A percentile compares a stretch with the other conserved stretches of the same genome.
Evolutionary conservation across 352 stramenopile species (phyloP).

Genomic region (Globisporangium nunn): DNA sequence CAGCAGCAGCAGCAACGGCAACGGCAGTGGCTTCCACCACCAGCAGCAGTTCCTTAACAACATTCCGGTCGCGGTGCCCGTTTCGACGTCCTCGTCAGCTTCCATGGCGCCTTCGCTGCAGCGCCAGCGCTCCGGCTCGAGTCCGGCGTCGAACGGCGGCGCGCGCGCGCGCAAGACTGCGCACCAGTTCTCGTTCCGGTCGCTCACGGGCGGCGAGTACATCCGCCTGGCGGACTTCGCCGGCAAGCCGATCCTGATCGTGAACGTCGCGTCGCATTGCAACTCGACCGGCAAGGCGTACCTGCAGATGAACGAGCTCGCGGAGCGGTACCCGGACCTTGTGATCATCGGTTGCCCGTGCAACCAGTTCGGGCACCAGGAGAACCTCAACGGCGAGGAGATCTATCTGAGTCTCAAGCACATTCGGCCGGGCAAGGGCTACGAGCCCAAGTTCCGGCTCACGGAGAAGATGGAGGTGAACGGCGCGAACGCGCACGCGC

Average conservation of each 20-base stretch:
- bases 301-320: conserved; percentile 62
- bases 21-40: conserved; percentile 7
- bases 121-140: conserved; percentile 15
- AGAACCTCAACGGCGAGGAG: conserved; percentile 75
- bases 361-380: conserved; percentile 80
- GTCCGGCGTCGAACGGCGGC: conserved; percentile 1
- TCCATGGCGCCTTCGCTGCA: conserved; percentile 23
- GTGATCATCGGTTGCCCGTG: conserved; percentile 71
- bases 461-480: conserved; percentile 82
- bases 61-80: conserved; percentile 48
- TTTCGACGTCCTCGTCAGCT: conserved; percentile 15
- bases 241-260: conserved; percentile 57
- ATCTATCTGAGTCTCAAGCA: conserved; percentile 69
- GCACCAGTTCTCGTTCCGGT: conserved; percentile 74
- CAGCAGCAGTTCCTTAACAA: conserved; percentile 44
- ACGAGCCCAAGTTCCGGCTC: conserved; percentile 58
- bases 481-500: conserved; percentile 63
- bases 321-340: conserved; percentile 49
- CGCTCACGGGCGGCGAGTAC: conserved; percentile 47
- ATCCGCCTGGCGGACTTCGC: conserved; percentile 61
- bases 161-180: conserved; percentile 39
- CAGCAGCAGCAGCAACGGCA: neutral
- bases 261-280: conserved; percentile 79
- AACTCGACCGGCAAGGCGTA: conserved; percentile 76
- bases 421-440: conserved; percentile 68